Percentiles rank a stretch among this genome's conserved stretches.
phyloP scores from a whole-genome alignment of 805 yeast species.

The Debaryomyces tyrocola region DNA sequence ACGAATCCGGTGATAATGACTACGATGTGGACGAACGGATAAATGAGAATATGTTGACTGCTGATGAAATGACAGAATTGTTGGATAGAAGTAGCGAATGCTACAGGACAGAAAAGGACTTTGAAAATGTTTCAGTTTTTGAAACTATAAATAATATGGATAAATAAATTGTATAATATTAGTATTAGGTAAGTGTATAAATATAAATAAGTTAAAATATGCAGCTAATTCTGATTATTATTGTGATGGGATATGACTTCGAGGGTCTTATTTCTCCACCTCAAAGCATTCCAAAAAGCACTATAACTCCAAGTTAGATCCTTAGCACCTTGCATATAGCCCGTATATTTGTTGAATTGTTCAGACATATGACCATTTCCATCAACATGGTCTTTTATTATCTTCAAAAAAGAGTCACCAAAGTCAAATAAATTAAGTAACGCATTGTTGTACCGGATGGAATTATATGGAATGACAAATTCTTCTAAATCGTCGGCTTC shows the following conservation, averaged over 20 bases:
- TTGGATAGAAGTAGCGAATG: slow-evolving; percentile 34
- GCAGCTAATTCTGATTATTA: neutral
- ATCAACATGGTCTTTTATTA: slow-evolving; percentile 60
- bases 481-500: slow-evolving; percentile 19
- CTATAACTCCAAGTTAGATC: slow-evolving; percentile 91
- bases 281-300: slow-evolving; percentile 66
- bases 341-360: slow-evolving; percentile 79
- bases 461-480: slow-evolving; percentile 33
- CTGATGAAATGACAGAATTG: slow-evolving; percentile 44
- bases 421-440: slow-evolving; percentile 48
- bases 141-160: slow-evolving; percentile 40
- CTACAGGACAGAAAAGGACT: slow-evolving; percentile 22
- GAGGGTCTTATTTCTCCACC: slow-evolving; percentile 56
- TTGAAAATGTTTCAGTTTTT: slow-evolving; percentile 31
- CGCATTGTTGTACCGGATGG: slow-evolving; percentile 47
- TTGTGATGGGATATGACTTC: neutral
- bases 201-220: neutral
- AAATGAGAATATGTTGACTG: slow-evolving; percentile 15
- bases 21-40: slow-evolving; percentile 4
- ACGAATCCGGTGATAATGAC: slow-evolving; percentile 10
- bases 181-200: neutral
- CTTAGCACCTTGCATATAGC: slow-evolving; percentile 85
- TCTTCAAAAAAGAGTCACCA: slow-evolving; percentile 67
- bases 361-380: slow-evolving; percentile 78
- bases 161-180: slow-evolving; percentile 9